Evolutionary conservation across 148 eudicot genomes (phyloP).

Genomic region (Rhododendron molle): DNA sequence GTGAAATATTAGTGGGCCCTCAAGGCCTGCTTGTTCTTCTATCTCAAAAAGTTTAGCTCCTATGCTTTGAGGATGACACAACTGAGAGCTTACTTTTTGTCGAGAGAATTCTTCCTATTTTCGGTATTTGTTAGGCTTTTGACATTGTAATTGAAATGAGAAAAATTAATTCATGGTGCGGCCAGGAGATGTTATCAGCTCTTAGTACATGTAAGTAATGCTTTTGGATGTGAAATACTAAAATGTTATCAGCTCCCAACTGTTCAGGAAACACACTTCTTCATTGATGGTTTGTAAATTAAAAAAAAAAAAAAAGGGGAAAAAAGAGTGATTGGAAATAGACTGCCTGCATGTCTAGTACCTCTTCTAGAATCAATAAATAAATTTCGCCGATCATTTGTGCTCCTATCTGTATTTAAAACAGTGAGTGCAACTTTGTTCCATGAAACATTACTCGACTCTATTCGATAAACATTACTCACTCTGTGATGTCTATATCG

Average conservation of each 20-base stretch:
- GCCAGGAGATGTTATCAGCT: not conserved
- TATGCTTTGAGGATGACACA: not conserved
- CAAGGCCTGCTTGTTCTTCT: slow-evolving; percentile 93
- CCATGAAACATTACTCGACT: too few species aligned
- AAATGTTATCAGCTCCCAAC: not conserved
- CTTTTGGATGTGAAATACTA: not conserved
- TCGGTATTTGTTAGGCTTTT: not conserved
- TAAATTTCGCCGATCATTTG: not conserved
- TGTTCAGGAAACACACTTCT: not conserved
- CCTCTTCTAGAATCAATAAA: not conserved
- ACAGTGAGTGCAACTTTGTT: not conserved
- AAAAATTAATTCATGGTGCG: not conserved
- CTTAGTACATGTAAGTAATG: not conserved
- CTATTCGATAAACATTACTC: too few species aligned
- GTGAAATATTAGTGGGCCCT: slow-evolving; percentile 87
- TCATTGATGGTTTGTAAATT: not conserved
- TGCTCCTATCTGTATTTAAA: not conserved
- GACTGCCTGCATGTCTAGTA: not conserved
- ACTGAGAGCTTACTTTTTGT: not conserved
- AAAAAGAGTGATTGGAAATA: not conserved
- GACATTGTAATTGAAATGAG: not conserved
- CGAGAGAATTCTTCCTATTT: not conserved
- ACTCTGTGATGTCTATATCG: too few species aligned
- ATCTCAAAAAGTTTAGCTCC: slow-evolving; percentile 59
- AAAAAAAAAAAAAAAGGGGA: not conserved